Percentiles rank a stretch among this genome's conserved stretches.
These are phyloP conservation scores for Westerdykella ornata DNA, from an alignment of 2,329 filamentous ascomycete species.

Conservation along the genomic window DNA sequence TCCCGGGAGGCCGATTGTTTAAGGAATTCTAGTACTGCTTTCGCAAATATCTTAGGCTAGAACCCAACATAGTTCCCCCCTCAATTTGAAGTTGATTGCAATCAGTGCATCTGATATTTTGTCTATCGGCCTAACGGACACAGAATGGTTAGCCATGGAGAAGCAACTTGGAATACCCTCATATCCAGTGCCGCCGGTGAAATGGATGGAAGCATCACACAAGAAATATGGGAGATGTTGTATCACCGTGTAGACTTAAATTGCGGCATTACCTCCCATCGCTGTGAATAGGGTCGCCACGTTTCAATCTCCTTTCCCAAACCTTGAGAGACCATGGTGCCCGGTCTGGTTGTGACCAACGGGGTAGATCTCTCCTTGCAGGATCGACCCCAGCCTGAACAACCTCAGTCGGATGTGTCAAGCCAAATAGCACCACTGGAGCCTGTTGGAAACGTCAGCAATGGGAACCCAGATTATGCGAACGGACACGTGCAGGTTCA, in stretches of 20 bases:
- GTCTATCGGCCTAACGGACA: conserved; percentile 2
- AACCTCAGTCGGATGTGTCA: not conserved
- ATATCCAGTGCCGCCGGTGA: not conserved
- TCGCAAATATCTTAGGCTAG: conserved; percentile 1
- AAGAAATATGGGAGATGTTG: not conserved
- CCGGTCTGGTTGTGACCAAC: conserved; percentile 6
- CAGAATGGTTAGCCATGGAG: not conserved
- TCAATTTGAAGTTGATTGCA: conserved; percentile 4
- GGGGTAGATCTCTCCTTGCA: conserved; percentile 2
- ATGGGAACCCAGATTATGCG: too few species aligned
- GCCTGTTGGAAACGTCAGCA: too few species aligned
- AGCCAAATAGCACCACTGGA: too few species aligned
- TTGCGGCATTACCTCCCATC: conserved; percentile 4
- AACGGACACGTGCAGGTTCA: too few species aligned
- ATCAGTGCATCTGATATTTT: conserved; percentile 1
- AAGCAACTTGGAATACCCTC: conserved; percentile 1
- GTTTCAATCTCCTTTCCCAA: conserved; percentile 2
- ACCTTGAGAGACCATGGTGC: conserved; percentile 5
- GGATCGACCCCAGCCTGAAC: conserved; percentile 1
- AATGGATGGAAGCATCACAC: conserved; percentile 2
- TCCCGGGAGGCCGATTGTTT: not conserved
- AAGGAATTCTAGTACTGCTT: not conserved
- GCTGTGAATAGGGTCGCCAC: conserved; percentile 3
- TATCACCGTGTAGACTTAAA: conserved; percentile 3
- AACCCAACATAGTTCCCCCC: not conserved